Conservation (phyloP, 2,329 filamentous ascomycete species). For the Aspergillaceae sp. region DNA sequence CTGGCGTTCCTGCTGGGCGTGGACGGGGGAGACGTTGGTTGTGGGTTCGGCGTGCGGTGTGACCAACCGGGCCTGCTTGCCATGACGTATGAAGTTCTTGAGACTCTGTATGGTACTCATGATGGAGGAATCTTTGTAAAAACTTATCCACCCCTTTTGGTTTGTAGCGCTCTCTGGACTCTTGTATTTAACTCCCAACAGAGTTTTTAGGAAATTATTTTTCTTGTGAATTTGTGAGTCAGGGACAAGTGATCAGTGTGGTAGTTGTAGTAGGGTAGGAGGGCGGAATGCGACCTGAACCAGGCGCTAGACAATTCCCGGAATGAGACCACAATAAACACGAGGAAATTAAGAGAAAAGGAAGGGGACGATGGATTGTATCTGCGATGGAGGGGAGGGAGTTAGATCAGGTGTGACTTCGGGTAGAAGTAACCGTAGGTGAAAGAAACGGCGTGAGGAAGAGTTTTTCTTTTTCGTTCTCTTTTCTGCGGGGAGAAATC, state of each 20-base stretch:
- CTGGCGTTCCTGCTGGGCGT: constrained; percentile 54
- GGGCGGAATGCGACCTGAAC: too few relatives aligned
- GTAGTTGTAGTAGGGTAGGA: too few relatives aligned
- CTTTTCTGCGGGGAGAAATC: too few relatives aligned
- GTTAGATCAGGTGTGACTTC: background rate
- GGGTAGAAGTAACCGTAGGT: background rate
- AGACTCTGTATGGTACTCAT: constrained; percentile 83
- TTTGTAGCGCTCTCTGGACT: background rate
- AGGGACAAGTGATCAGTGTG: too few relatives aligned
- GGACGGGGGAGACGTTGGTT: constrained; percentile 54
- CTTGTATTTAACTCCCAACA: too few relatives aligned
- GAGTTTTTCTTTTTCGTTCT: background rate
- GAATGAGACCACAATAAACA: too few relatives aligned
- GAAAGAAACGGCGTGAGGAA: background rate
- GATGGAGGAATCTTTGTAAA: constrained; percentile 8
- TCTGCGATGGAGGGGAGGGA: background rate
- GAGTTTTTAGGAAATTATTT: too few relatives aligned
- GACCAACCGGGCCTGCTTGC: constrained; percentile 77
- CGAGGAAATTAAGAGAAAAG: too few relatives aligned
- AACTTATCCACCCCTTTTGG: background rate
- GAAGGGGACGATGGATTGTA: too few relatives aligned
- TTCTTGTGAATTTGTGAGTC: too few relatives aligned
- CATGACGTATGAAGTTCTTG: constrained; percentile 97
- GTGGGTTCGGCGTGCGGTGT: constrained; percentile 54
- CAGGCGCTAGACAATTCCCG: too few relatives aligned